Conservation (phyloP, 192 early-diverging fungal species). For the Coemansia sp. region DNA sequence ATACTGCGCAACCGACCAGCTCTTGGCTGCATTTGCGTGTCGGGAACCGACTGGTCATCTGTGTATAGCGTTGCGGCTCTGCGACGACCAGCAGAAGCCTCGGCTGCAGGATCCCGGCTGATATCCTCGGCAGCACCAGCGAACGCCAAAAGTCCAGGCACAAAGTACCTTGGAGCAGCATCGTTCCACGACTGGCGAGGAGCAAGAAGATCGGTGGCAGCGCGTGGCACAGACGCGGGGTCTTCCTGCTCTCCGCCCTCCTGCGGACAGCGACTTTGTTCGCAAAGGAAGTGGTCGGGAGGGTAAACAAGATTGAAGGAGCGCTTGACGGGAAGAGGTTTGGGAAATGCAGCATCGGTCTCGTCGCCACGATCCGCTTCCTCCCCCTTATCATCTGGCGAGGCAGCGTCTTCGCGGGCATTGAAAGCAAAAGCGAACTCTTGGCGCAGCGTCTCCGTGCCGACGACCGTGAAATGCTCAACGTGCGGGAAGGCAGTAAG, state of each 20-base stretch:
- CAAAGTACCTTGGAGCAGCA: conserved; percentile 28
- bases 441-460: conserved; percentile 40
- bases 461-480: conserved; percentile 29
- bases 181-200: conserved; percentile 23
- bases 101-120: not conserved
- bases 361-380: not conserved
- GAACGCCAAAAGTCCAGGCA: conserved; percentile 46
- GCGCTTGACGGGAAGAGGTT: conserved; percentile 13
- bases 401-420: not conserved
- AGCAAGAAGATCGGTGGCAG: conserved; percentile 5
- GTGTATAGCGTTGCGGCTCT: conserved; percentile 15
- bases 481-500: conserved; percentile 25
- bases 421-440: conserved; percentile 27
- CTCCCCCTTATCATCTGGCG: not conserved
- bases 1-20: conserved; percentile 22
- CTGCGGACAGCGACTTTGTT: not conserved
- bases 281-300: conserved; percentile 27
- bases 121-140: conserved; percentile 4
- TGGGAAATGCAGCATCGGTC: not conserved
- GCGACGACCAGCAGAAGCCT: conserved; percentile 12
- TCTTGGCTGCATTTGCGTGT: conserved; percentile 1
- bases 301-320: conserved; percentile 40
- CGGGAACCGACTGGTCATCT: not conserved
- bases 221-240: not conserved
- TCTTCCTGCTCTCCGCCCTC: not conserved